phyloP scores from a whole-genome alignment of 208 protist genomes.

The Wallacemonas sp. region DNA sequence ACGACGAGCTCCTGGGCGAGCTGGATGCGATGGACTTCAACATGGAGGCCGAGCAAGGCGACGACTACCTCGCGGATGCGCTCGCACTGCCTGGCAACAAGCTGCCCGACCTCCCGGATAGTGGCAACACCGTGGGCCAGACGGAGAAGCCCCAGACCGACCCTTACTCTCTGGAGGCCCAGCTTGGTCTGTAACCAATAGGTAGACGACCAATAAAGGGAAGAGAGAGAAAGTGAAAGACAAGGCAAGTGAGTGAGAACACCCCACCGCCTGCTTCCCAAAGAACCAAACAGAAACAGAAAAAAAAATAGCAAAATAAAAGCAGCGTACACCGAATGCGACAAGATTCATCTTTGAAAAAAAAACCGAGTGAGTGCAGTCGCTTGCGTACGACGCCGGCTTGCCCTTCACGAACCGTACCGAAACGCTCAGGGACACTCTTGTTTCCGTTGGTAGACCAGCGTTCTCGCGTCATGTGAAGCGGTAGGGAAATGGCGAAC shows the following conservation, averaged over 20 bases:
- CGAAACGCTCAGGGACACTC: no score
- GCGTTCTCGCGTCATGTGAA: no score
- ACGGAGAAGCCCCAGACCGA: conserved; percentile 52
- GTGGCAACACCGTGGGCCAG: conserved; percentile 30
- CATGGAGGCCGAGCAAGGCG: conserved; percentile 52
- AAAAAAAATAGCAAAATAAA: no score
- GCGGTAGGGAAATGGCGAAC: no score
- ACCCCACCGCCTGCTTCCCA: no score
- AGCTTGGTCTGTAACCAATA: conserved; percentile 74
- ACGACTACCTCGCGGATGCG: conserved; percentile 79
- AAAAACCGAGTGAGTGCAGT: no score
- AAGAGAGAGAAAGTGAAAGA: background rate
- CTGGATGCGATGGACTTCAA: conserved; percentile 88
- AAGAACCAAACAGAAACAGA: no score
- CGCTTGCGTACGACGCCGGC: no score
- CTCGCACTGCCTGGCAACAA: conserved; percentile 68
- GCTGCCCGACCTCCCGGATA: conserved; percentile 54
- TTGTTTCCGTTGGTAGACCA: no score
- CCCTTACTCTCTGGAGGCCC: conserved; percentile 83
- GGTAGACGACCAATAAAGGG: background rate
- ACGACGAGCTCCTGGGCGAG: conserved; percentile 91
- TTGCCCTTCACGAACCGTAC: no score
- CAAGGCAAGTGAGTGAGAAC: background rate
- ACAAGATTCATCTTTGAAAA: no score
- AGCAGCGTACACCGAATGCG: no score